Base-by-base conservation (phyloP, 1,139 yeast genomes). In the Diutina mesorugosa region DNA sequence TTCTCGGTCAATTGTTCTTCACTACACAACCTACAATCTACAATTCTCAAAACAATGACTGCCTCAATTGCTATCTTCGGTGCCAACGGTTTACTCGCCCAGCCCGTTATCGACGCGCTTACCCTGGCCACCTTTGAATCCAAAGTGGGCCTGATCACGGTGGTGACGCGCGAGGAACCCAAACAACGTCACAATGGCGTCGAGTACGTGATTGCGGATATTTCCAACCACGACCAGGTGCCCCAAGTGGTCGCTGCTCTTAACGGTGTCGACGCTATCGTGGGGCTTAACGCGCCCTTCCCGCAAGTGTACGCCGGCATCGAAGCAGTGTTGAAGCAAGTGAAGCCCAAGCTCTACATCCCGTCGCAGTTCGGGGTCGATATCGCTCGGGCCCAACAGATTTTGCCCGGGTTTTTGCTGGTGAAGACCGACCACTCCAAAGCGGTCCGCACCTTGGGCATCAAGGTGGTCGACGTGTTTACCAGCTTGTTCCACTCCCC, bases 331-430 rank as follows among this genome's bases (percentile, higher is more conserved):
- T 73, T 78, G 3, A 63, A 65, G 7, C 65, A 64, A 18, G 74
- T 76, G 47, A 75, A 72, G 62, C 82, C 83, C 52, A 78, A 79
- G 65, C 63, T 83, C 45, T 83, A 76, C 66, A 74, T 84, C 58
- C 86, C 88, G 46, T 79, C 87, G 3, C 87, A 83, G 63, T 84
- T 79, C 62, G 89, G 89, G 54, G 64, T 71, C 46, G 81, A 81
- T 56, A 7, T 26, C 10, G 28, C 9, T 3, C 62, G 65, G 18
- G 66, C 64, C 21, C 59, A 61, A 9, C 61, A 60, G 35, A 58
- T 61, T 57, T 65, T 71, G 35, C 74, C 76, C 4, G 74, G 73
- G 1, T 70, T 73, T 61, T 64, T 79, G 45, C 62, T 57, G 1
- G 21, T 61, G 30, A 84, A 84, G 67, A 56, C 64, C 0, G 66